phyloP scores from a whole-genome alignment of 2,329 filamentous ascomycete genomes.

The Cladobotryum protrusum region DNA sequence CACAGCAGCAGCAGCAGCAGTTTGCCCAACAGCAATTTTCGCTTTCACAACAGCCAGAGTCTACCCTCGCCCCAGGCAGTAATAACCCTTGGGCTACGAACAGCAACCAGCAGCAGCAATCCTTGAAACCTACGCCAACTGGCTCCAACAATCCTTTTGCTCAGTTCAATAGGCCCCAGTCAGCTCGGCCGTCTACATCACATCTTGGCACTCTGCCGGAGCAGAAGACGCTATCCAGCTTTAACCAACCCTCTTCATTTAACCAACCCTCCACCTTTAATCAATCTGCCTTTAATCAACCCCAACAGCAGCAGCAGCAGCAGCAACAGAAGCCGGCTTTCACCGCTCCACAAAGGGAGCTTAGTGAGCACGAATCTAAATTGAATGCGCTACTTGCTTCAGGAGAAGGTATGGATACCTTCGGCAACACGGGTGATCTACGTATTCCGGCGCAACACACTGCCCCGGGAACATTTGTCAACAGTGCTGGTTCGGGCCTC shows the following conservation, averaged over 20 bases:
- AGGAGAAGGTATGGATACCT: conserved; percentile 94
- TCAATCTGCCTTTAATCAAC: conserved; percentile 44
- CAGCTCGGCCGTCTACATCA: conserved; percentile 51
- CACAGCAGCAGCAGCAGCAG: conserved; percentile 31
- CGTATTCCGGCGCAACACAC: conserved; percentile 96
- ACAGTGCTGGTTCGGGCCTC: conserved; percentile 81
- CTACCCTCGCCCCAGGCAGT: conserved; percentile 66
- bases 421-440: conserved; percentile 92
- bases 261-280: conserved; percentile 25
- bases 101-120: conserved; percentile 47
- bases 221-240: conserved; percentile 65
- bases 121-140: conserved; percentile 75
- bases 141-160: conserved; percentile 99
- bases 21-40: conserved; percentile 33
- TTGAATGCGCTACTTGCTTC: conserved; percentile 81
- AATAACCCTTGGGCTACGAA: conserved; percentile 89
- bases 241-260: conserved; percentile 41
- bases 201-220: conserved; percentile 72
- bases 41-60: conserved; percentile 41
- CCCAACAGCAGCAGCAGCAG: conserved; percentile 36
- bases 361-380: conserved; percentile 61
- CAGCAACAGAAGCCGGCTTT: conserved; percentile 26
- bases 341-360: conserved; percentile 43
- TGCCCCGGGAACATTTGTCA: conserved; percentile 91
- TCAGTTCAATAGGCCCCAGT: conserved; percentile 52